Percentiles rank a stretch among this genome's conserved stretches.
Evolutionary conservation across 176 grass and related monocot species (phyloP).

Genomic region (Aegilops tauschii): DNA sequence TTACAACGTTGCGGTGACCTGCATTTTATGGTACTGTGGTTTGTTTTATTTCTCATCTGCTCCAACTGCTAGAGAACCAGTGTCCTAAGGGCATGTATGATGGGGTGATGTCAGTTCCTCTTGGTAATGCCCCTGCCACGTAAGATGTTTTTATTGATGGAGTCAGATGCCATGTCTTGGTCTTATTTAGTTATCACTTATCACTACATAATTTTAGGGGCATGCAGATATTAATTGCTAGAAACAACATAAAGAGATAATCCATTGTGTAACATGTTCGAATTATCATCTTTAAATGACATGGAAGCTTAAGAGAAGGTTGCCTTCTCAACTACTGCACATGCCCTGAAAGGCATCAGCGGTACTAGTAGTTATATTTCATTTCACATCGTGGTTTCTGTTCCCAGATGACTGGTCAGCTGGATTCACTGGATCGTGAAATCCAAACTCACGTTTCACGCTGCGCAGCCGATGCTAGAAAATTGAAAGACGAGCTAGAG

Average conservation of each 20-base stretch:
- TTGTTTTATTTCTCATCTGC: not conserved
- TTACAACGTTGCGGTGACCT: not conserved
- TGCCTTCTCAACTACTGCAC: not conserved
- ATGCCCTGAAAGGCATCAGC: not conserved
- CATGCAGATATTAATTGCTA: not conserved
- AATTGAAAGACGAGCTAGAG: conserved; percentile 42
- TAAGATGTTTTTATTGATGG: not conserved
- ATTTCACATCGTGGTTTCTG: not conserved
- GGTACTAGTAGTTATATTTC: not conserved
- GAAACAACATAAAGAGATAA: not conserved
- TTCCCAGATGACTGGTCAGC: conserved; percentile 39
- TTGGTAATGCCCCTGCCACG: not conserved
- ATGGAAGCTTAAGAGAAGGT: not conserved
- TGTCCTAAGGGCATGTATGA: not conserved
- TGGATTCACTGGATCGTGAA: conserved; percentile 49
- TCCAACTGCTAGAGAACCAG: not conserved
- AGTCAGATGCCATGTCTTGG: not conserved
- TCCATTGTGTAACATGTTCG: not conserved
- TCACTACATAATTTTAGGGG: not conserved
- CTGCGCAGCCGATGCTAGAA: conserved; percentile 42
- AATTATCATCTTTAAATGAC: not conserved
- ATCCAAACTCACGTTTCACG: conserved; percentile 42
- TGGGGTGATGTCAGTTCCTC: not conserved
- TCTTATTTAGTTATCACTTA: not conserved
- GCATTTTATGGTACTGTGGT: not conserved